Base-by-base conservation (phyloP, 192 early-diverging fungal species). In the Coemansia sp. region DNA sequence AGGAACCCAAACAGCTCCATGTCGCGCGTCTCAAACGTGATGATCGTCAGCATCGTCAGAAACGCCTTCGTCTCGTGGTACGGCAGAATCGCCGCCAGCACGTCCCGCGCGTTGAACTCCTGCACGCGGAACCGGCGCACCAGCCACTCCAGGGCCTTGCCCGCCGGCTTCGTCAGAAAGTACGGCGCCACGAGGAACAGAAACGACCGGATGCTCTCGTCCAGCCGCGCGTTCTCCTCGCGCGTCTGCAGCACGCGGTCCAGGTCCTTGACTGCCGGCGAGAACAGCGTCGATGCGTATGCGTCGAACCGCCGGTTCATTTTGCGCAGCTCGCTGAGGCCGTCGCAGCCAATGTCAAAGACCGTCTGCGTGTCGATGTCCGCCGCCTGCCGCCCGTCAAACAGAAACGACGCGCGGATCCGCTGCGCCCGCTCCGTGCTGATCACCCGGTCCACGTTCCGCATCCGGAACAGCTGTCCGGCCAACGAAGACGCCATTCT, bases 1-100 rank as follows among this genome's bases (percentile, higher is more conserved):
- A 82, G 43, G 47, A 80, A 78, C 28, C 64, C 63, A 40, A 69
- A 82, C 25, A 64, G 5, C 10, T 38, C 47, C 69, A 65, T 69
- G 48, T 69, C 58, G 16, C 71, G 83, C 48, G 82, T 84, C 79
- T 78, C 62, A 49, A 94, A 82, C 10, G 77, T 72, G 16, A 97
- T 77, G 30, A 94, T 82, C 21, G 83, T 81, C 4, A 92, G 83
- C 84, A 98, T 84, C 46, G 86, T 84, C 49, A 89, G 80, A 79
- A 97, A 98, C 35, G 87, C 83, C 56, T 86, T 84, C 10, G 94
- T 93, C 65, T 97, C 95, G 58, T 98, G 94, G 76, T 92, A 98
- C 24, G 97, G 97, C 50, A 98, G 64, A 27, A 97, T 81, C 30
- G 86, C 87, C 18, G 77, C 84, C 23, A 98, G 42, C 4, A 96